Conservation (phyloP, 2,329 filamentous ascomycete species). For the Madurella fahalii region DNA sequence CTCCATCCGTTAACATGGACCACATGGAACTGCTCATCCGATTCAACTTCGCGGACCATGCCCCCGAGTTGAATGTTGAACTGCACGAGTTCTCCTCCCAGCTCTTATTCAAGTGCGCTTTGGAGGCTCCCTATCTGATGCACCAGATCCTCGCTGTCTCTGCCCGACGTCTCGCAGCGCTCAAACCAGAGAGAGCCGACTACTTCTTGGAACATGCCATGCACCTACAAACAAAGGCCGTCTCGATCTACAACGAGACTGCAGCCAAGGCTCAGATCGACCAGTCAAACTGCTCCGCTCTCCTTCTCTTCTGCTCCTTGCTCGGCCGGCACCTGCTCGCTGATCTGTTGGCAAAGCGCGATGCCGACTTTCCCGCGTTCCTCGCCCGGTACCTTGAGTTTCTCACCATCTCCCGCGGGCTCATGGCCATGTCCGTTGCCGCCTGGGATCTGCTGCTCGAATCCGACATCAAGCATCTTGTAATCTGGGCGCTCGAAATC, state of each 20-base stretch:
- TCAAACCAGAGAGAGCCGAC: slow-evolving; percentile 18
- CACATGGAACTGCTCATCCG: slow-evolving; percentile 30
- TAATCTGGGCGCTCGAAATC: slow-evolving; percentile 21
- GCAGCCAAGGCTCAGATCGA: slow-evolving; percentile 22
- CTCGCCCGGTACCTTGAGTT: slow-evolving; percentile 40
- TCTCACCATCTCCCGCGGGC: slow-evolving; percentile 33
- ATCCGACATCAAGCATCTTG: slow-evolving; percentile 20
- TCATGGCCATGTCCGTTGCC: slow-evolving; percentile 21
- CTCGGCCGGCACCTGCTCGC: slow-evolving; percentile 46
- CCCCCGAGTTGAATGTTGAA: slow-evolving; percentile 20
- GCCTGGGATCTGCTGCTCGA: slow-evolving; percentile 24
- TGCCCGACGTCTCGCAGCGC: slow-evolving; percentile 34
- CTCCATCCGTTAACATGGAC: slow-evolving; percentile 23
- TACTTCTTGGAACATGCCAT: slow-evolving; percentile 37
- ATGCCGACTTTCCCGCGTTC: slow-evolving; percentile 39
- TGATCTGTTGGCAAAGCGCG: slow-evolving; percentile 40
- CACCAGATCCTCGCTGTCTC: slow-evolving; percentile 36
- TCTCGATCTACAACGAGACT: slow-evolving; percentile 35
- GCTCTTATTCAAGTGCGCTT: slow-evolving; percentile 16
- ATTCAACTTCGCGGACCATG: slow-evolving; percentile 23
- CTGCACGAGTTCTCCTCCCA: slow-evolving; percentile 18
- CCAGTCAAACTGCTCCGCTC: slow-evolving; percentile 35
- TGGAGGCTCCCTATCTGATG: slow-evolving; percentile 34
- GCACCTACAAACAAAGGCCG: slow-evolving; percentile 41
- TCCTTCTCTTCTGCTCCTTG: slow-evolving; percentile 42